Conservation (phyloP, 352 stramenopile genomes). For the Phytophthora megakarya region DNA sequence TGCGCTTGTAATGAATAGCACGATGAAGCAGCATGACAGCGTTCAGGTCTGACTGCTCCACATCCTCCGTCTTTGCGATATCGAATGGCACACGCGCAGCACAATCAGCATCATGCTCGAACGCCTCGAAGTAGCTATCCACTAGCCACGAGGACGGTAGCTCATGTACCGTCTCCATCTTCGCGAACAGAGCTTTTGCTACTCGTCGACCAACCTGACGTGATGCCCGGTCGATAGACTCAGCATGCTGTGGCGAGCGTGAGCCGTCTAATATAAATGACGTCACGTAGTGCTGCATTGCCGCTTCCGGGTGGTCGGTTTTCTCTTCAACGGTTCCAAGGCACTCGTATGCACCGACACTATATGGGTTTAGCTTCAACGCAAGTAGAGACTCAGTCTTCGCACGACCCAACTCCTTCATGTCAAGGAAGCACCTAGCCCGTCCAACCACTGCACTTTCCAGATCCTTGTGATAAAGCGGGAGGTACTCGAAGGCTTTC, state of each 20-base stretch:
- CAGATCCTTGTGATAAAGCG: conserved; percentile 70
- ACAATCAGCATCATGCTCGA: conserved; percentile 79
- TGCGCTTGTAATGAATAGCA: conserved; percentile 73
- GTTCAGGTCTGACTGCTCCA: conserved; percentile 50
- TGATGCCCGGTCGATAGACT: conserved; percentile 76
- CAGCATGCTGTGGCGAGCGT: conserved; percentile 65
- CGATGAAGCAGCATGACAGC: conserved; percentile 60
- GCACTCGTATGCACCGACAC: conserved; percentile 68
- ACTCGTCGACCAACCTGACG: conserved; percentile 64
- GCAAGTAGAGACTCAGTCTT: conserved; percentile 51
- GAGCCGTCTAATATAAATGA: conserved; percentile 85
- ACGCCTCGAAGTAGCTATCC: conserved; percentile 86
- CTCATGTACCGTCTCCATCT: conserved; percentile 76
- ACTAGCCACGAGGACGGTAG: conserved; percentile 80
- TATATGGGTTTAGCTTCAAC: conserved; percentile 73
- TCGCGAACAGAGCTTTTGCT: conserved; percentile 70
- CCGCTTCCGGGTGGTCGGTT: conserved; percentile 44
- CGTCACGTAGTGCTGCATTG: conserved; percentile 85
- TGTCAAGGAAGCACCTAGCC: conserved; percentile 63
- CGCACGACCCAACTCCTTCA: conserved; percentile 47
- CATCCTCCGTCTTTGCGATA: conserved; percentile 56
- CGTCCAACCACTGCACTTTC: conserved; percentile 62
- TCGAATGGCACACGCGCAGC: conserved; percentile 59
- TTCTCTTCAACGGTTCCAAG: conserved; percentile 72
- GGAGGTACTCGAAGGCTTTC: conserved; percentile 62